These are phyloP conservation scores for Daedaleopsis nitida DNA, from an alignment of 768 basidiomycete species.

Conservation along the genomic window DNA sequence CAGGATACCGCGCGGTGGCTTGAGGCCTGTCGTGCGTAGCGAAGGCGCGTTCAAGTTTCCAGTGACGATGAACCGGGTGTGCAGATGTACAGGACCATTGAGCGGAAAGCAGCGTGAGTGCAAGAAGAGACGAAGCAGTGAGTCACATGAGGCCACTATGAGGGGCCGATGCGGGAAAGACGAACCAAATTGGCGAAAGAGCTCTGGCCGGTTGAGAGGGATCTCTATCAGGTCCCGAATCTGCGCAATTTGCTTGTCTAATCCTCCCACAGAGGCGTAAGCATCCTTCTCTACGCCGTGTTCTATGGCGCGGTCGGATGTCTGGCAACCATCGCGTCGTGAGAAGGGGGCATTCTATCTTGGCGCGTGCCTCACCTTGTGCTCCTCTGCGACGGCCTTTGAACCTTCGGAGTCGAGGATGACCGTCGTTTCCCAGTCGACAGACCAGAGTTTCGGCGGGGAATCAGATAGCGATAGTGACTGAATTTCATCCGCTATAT, in stretches of 20 bases:
- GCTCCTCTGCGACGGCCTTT: conserved; percentile 15
- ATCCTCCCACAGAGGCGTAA: conserved; percentile 86
- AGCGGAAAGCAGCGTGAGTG: conserved; percentile 22
- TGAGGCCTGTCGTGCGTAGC: conserved; percentile 58
- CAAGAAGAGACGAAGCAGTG: not conserved
- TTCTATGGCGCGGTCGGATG: conserved; percentile 47
- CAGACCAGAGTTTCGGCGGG: conserved; percentile 53
- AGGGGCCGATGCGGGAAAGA: not conserved
- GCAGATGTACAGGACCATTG: not conserved
- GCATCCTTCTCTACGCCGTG: conserved; percentile 49
- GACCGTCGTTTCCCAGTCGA: conserved; percentile 70
- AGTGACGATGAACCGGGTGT: not conserved
- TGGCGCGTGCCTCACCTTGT: conserved; percentile 9
- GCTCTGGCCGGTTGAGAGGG: conserved; percentile 78
- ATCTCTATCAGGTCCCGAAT: conserved; percentile 87
- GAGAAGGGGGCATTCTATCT: not conserved
- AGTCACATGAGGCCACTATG: conserved; percentile 6
- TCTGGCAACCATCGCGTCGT: conserved; percentile 36
- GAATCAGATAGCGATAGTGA: conserved; percentile 45
- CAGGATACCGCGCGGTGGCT: conserved; percentile 93
- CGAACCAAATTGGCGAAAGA: conserved; percentile 74
- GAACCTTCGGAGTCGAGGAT: conserved; percentile 38
- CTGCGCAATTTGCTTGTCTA: conserved; percentile 83
- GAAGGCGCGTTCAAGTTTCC: not conserved
- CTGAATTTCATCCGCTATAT: conserved; percentile 33